phyloP scores from a whole-genome alignment of 2,329 filamentous ascomycete genomes.

The Sphaerostilbella broomeana region DNA sequence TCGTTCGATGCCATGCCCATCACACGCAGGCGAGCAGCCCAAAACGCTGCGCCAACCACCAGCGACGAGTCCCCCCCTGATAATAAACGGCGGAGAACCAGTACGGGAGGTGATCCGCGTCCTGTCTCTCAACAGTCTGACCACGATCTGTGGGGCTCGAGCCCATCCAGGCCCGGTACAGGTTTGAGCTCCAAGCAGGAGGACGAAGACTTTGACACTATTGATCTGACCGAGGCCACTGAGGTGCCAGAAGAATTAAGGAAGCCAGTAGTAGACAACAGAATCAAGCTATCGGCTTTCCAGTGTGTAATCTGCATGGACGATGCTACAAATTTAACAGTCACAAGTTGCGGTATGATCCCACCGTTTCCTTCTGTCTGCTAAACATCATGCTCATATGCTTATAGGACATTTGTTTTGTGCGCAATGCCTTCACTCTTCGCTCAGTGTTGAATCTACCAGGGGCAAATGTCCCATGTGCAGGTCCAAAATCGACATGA shows the following conservation, averaged over 20 bases:
- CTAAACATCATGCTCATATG: conserved; percentile 13
- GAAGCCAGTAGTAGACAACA: conserved; percentile 41
- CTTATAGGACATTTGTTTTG: conserved; percentile 57
- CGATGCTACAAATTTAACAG: conserved; percentile 48
- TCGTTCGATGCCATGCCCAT: conserved; percentile 23
- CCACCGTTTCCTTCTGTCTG: background rate
- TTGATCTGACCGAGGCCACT: conserved; percentile 34
- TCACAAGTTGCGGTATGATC: conserved; percentile 56
- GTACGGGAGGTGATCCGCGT: too few relatives aligned
- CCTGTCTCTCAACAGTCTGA: conserved; percentile 11
- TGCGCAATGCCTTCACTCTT: conserved; percentile 54
- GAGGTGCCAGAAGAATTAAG: conserved; percentile 39
- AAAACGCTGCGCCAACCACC: background rate
- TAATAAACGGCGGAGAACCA: conserved; percentile 24
- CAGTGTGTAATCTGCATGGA: conserved; percentile 66
- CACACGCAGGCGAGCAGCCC: conserved; percentile 1
- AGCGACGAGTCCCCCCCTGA: conserved; percentile 9
- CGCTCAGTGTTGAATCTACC: conserved; percentile 49
- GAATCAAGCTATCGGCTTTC: conserved; percentile 47
- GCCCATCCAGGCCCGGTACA: conserved; percentile 13
- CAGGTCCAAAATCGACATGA: conserved; percentile 50
- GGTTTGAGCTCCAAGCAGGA: conserved; percentile 10
- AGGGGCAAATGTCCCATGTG: conserved; percentile 59
- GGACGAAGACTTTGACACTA: conserved; percentile 23
- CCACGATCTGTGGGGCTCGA: conserved; percentile 25